A percentile compares a stretch with the other conserved stretches of the same genome.
Conservation (phyloP, 345 rosid genomes). For the Limnanthes douglasii region DNA sequence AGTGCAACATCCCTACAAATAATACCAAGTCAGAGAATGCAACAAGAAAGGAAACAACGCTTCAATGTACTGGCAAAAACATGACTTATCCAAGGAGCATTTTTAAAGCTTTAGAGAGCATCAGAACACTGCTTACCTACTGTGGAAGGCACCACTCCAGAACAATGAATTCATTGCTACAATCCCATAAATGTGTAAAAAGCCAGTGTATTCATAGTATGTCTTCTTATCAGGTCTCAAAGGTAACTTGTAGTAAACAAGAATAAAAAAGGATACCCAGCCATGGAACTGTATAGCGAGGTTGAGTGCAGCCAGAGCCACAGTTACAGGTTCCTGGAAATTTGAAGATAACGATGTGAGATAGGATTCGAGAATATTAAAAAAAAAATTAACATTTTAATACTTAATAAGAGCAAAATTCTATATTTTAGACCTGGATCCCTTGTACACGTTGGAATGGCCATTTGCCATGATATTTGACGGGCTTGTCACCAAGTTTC, state of each 20-base stretch:
- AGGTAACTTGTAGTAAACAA: slow-evolving; percentile 60
- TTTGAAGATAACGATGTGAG: too few species aligned
- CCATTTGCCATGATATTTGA: slow-evolving; percentile 88
- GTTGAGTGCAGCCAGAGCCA: slow-evolving; percentile 64
- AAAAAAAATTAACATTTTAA: too few species aligned
- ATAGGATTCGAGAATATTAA: too few species aligned
- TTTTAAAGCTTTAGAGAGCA: too few species aligned
- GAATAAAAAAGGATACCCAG: slow-evolving; percentile 84
- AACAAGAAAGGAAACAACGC: neutral
- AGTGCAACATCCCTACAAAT: slow-evolving; percentile 58
- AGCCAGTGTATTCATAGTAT: slow-evolving; percentile 55
- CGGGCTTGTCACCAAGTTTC: slow-evolving; percentile 47
- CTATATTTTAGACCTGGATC: slow-evolving; percentile 31
- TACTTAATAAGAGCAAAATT: too few species aligned
- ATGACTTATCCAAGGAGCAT: too few species aligned
- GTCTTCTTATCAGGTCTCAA: slow-evolving; percentile 45
- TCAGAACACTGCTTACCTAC: slow-evolving; percentile 35
- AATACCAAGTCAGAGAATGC: slow-evolving; percentile 2
- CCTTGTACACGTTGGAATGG: slow-evolving; percentile 70
- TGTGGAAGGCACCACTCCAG: slow-evolving; percentile 81
- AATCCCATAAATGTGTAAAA: slow-evolving; percentile 61
- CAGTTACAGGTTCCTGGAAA: slow-evolving; percentile 85
- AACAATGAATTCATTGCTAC: slow-evolving; percentile 80
- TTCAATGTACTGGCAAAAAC: too few species aligned
- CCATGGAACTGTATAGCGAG: slow-evolving; percentile 79